Conservation (phyloP, 2,329 filamentous ascomycete genomes). For the Diaporthe vaccinii region DNA sequence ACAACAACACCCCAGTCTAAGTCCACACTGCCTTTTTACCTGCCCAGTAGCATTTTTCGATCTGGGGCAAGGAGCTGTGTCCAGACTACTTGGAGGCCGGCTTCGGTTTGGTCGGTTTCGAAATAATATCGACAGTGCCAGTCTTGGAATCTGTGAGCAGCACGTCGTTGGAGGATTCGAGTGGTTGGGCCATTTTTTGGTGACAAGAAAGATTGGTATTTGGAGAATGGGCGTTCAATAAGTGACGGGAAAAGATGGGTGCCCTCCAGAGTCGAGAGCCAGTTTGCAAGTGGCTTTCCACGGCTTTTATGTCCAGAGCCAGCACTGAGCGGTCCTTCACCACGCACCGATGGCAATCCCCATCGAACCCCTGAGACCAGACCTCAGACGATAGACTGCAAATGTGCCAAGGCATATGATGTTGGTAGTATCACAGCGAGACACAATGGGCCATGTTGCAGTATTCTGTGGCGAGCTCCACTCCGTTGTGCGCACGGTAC, state of each 20-base stretch:
- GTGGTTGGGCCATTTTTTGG: background rate
- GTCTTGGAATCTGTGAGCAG: background rate
- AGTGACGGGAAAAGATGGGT: background rate
- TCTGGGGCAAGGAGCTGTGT: accelerated
- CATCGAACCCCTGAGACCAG: background rate
- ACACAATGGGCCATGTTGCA: background rate
- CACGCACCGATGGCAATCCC: background rate
- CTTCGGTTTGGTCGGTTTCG: background rate
- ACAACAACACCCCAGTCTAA: background rate
- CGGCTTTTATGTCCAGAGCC: background rate
- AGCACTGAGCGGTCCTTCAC: background rate
- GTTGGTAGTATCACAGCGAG: background rate
- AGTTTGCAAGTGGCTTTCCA: background rate
- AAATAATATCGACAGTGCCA: background rate
- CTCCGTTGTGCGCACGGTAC: background rate
- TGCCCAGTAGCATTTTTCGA: background rate
- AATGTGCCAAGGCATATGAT: no score
- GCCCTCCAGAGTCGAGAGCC: background rate
- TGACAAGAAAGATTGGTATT: no score
- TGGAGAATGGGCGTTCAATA: background rate
- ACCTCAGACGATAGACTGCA: background rate
- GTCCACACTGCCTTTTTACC: no score
- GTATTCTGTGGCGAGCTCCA: background rate
- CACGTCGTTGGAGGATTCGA: background rate
- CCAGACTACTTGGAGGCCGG: background rate